Conservation (phyloP, 2,329 filamentous ascomycete genomes). For the Pseudogymnoascus verrucosus region DNA sequence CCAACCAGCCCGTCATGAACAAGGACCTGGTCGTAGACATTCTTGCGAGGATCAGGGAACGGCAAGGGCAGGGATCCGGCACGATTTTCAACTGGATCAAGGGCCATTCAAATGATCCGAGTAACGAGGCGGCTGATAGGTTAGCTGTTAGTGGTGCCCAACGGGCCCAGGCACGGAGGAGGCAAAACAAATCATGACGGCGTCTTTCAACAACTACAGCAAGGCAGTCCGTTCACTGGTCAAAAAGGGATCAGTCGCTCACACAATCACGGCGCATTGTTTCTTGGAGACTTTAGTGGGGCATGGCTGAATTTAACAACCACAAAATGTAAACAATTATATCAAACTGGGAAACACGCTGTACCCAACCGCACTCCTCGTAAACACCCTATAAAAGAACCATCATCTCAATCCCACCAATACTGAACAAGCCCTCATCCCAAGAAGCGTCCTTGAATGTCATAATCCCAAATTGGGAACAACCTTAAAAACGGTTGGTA, state of each 20-base stretch:
- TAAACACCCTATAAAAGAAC: background rate
- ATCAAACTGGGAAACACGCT: slow-evolving; percentile 7
- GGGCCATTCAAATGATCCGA: slow-evolving; percentile 64
- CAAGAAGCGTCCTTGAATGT: background rate
- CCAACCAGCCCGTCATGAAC: slow-evolving; percentile 71
- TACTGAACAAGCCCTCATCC: background rate
- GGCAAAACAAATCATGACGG: background rate
- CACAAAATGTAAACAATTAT: slow-evolving; percentile 4
- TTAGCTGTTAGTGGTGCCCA: slow-evolving; percentile 62
- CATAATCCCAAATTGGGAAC: background rate
- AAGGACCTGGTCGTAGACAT: slow-evolving; percentile 74
- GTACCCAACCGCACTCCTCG: background rate
- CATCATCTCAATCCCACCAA: background rate
- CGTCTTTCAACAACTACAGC: background rate
- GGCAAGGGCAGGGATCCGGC: slow-evolving; percentile 48
- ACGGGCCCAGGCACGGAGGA: slow-evolving; percentile 2
- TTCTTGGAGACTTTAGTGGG: background rate
- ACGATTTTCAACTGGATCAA: slow-evolving; percentile 85
- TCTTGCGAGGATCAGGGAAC: slow-evolving; percentile 60
- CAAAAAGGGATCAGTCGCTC: background rate
- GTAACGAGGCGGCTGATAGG: slow-evolving; percentile 73
- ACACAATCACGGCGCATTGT: background rate
- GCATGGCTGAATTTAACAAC: background rate
- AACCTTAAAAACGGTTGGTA: background rate
- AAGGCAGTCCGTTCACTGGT: background rate